phyloP scores from a whole-genome alignment of 108 stramenopile genomes.

The Fistulifera solaris region DNA sequence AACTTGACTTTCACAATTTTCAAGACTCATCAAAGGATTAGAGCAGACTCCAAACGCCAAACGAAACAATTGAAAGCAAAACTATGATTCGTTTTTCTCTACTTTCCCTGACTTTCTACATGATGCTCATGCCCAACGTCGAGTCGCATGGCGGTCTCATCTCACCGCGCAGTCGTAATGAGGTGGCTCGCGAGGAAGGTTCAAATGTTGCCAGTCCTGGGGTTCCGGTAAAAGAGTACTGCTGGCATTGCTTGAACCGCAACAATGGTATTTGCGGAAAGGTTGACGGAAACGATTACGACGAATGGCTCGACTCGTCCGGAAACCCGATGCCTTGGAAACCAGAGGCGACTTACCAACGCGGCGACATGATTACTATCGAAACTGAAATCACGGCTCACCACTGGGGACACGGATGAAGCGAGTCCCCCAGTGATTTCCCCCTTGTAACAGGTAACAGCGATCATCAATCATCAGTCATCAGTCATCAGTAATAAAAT shows the following conservation, averaged over 20 bases:
- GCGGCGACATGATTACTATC: slow-evolving; percentile 25
- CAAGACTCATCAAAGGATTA: too few relatives aligned
- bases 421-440: too few relatives aligned
- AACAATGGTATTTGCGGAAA: slow-evolving; percentile 16
- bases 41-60: too few relatives aligned
- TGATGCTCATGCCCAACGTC: slow-evolving; percentile 4
- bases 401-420: slow-evolving; percentile 37
- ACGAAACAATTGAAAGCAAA: too few relatives aligned
- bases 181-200: slow-evolving; percentile 19
- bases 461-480: too few relatives aligned
- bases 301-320: slow-evolving; percentile 19
- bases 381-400: slow-evolving; percentile 36
- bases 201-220: not conserved
- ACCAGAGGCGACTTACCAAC: slow-evolving; percentile 25
- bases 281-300: slow-evolving; percentile 17
- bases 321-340: slow-evolving; percentile 20
- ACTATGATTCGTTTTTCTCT: too few relatives aligned
- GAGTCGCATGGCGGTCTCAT: slow-evolving; percentile 29
- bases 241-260: slow-evolving; percentile 10
- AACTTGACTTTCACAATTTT: too few relatives aligned
- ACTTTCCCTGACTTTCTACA: too few relatives aligned
- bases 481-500: too few relatives aligned
- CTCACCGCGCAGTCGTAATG: slow-evolving; percentile 30
- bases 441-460: too few relatives aligned
- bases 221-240: slow-evolving; percentile 1